Base-by-base conservation (phyloP, 106 monocot species). In the Hemerocallis citrina region DNA sequence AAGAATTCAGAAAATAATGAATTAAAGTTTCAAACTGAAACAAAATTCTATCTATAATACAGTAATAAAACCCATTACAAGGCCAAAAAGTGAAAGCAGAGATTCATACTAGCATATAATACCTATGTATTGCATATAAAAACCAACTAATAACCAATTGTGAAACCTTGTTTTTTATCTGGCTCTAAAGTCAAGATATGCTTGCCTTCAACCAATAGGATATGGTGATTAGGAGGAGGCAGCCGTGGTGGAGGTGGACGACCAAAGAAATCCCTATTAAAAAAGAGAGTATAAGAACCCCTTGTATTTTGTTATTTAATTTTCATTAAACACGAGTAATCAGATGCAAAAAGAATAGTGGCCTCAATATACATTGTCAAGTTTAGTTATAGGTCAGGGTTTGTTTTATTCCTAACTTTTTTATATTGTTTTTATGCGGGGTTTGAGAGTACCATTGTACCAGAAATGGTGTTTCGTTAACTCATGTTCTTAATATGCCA, bases 231-330 rank as follows among this genome's bases (percentile, higher is more conserved):
- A 62, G 5, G 61, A 22, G 7, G 43, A 29, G 17, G 61, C n/a
- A 8, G 47, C 29, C 32, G 16, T 32, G 50, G 50, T 15, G 50
- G 50, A 45, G 45, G 45, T 2, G 3, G 45, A 38, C 16, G 55
- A 30, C 57, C 57, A 58, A 58, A 34, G 57, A 31, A 62, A 62
- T 62, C 61, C 30, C 61, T 62, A 17, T 40, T 44, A 12, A 33
- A 58, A 9, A 8, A 15, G 14, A 44, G 44, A 62, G 44, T n/a
- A 38, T 59, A 36, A 40, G 24, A 59, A 40, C 50, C 44, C 44
- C 39, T 32, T 6, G 17, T 5, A 0, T 16, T 27, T 16, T 55
- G 0, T 55, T 7, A 55, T 14, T 55, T 32, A 29, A 55, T 55
- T 55, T 9, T 32, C 4, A 55, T 6, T 32, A 33, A 55, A 8